phyloP scores from a whole-genome alignment of 805 yeast genomes.

The Danielozyma ontarioensis region DNA sequence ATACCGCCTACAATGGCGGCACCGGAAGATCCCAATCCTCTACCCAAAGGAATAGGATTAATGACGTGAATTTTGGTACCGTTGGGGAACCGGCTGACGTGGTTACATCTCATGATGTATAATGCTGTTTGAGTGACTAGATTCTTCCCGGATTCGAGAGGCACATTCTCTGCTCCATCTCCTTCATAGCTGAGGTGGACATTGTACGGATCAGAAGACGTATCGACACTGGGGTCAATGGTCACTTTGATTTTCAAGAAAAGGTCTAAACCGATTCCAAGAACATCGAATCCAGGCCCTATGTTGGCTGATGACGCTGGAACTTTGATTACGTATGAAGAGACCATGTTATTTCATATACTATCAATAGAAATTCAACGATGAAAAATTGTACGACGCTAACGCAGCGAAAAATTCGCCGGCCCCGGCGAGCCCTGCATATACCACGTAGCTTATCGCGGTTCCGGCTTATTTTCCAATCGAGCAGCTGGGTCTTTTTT shows the following conservation, averaged over 20 bases:
- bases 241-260: slow-evolving; percentile 66
- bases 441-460: too few species aligned
- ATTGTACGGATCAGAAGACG: slow-evolving; percentile 59
- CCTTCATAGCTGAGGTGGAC: slow-evolving; percentile 68
- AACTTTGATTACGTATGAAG: slow-evolving; percentile 60
- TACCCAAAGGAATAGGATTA: slow-evolving; percentile 93
- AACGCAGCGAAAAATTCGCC: too few species aligned
- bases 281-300: slow-evolving; percentile 97
- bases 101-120: slow-evolving; percentile 83
- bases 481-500: too few species aligned
- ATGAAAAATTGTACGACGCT: too few species aligned
- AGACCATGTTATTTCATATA: slow-evolving; percentile 35
- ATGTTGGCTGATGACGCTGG: slow-evolving; percentile 98
- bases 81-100: slow-evolving; percentile 66
- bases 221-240: slow-evolving; percentile 47
- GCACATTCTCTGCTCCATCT: slow-evolving; percentile 79
- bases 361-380: too few species aligned
- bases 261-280: slow-evolving; percentile 83
- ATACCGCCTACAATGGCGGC: slow-evolving; percentile 99
- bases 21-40: slow-evolving; percentile 96
- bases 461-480: too few species aligned
- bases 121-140: slow-evolving; percentile 90
- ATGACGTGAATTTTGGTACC: slow-evolving; percentile 78
- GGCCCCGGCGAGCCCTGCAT: too few species aligned
- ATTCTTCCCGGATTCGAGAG: slow-evolving; percentile 71